These are phyloP conservation scores for Acanthamoeba royreba DNA, from an alignment of 208 protist species.

Conservation along the genomic window DNA sequence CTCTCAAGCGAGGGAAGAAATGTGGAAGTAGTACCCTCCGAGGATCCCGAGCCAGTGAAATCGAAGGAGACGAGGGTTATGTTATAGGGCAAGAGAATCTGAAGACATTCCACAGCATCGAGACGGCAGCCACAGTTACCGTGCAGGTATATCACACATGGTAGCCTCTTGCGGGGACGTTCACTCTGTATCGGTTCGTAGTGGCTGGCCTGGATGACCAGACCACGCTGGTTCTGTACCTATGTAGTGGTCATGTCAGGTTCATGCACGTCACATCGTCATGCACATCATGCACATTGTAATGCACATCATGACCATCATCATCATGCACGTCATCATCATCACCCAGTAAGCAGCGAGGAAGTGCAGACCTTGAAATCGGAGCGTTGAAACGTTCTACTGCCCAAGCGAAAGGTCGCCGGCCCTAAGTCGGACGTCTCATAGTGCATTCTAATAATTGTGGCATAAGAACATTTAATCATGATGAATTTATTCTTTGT, in stretches of 20 bases:
- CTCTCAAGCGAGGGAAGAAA: not conserved
- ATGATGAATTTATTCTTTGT: too few species aligned
- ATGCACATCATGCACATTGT: too few species aligned
- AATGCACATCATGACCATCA: too few species aligned
- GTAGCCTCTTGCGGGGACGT: not conserved
- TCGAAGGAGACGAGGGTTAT: constrained; percentile 91
- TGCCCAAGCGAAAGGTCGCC: not conserved
- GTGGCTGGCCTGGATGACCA: not conserved
- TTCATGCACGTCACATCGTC: too few species aligned
- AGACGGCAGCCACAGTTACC: constrained; percentile 72
- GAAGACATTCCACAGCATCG: constrained; percentile 62
- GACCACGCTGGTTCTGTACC: not conserved
- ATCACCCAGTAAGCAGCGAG: not conserved
- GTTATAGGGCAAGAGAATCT: constrained; percentile 81
- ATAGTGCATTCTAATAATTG: not conserved
- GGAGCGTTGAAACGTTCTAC: not conserved
- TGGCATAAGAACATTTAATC: not conserved
- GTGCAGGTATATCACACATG: constrained; percentile 52
- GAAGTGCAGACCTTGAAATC: not conserved
- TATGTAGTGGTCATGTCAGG: not conserved
- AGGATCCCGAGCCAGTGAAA: constrained; percentile 88
- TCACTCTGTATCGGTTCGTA: not conserved
- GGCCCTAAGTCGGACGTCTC: not conserved
- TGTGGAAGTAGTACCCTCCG: constrained; percentile 63
- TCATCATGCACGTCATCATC: not conserved